A percentile compares a stretch with the other conserved stretches of the same genome.
phyloP scores from a whole-genome alignment of 108 stramenopile genomes.

The Pseudonitzschia multiseries region DNA sequence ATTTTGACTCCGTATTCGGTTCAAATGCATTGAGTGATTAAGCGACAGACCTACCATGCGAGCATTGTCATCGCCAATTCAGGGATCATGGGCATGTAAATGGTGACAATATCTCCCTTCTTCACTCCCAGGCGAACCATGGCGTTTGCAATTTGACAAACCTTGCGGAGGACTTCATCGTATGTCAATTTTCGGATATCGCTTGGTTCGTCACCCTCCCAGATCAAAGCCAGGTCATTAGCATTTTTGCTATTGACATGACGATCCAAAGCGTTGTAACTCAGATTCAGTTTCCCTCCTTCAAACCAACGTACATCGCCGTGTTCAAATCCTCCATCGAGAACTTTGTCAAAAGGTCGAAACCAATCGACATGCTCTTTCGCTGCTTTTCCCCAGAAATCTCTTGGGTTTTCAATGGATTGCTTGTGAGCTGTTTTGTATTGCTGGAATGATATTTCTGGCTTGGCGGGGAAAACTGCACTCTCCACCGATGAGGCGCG shows the following conservation, averaged over 20 bases:
- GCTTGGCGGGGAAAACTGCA: conserved; percentile 24
- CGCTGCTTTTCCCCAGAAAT: conserved; percentile 71
- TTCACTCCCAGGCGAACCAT: conserved; percentile 73
- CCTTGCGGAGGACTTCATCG: conserved; percentile 61
- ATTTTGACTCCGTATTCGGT: too few species aligned
- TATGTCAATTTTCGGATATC: conserved; percentile 71
- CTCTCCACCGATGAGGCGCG: conserved; percentile 5
- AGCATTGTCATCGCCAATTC: conserved; percentile 94
- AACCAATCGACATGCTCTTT: conserved; percentile 69
- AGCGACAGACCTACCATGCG: conserved; percentile 3
- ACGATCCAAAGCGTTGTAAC: conserved; percentile 88
- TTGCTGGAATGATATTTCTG: conserved; percentile 30
- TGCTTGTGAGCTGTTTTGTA: conserved; percentile 59
- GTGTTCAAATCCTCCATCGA: conserved; percentile 55
- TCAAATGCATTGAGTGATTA: too few species aligned
- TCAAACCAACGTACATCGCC: conserved; percentile 81
- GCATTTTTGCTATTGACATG: conserved; percentile 33
- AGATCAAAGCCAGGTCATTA: conserved; percentile 62
- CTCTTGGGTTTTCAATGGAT: conserved; percentile 50
- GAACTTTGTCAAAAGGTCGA: conserved; percentile 47
- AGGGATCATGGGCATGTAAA: conserved; percentile 99
- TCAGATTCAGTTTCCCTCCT: conserved; percentile 84
- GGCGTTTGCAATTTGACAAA: conserved; percentile 91
- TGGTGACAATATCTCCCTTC: conserved; percentile 94
- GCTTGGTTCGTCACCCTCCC: conserved; percentile 86